phyloP scores from a whole-genome alignment of 129 eudicot genomes.

The Centella asiatica region DNA sequence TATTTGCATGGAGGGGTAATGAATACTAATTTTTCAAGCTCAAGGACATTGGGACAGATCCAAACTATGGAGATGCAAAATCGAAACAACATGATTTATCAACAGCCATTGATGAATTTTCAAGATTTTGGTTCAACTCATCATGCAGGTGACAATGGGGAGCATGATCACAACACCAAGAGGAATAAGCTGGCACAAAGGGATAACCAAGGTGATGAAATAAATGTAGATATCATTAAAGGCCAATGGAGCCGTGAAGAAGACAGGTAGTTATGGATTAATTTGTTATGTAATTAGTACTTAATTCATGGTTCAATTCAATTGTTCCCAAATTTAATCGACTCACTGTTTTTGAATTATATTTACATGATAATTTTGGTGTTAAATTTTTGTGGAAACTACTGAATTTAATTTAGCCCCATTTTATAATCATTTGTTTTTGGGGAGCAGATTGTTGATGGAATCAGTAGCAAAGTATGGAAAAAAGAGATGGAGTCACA shows the following conservation, averaged over 20 bases:
- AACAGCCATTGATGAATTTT: slow-evolving; percentile 1
- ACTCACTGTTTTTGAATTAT: not conserved
- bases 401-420: not conserved
- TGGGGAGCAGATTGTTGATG: slow-evolving; percentile 32
- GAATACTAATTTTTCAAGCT: not conserved
- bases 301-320: not conserved
- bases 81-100: not conserved
- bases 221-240: slow-evolving; percentile 22
- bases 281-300: not conserved
- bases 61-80: slow-evolving; percentile 18
- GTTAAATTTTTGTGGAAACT: not conserved
- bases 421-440: not conserved
- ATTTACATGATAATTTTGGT: not conserved
- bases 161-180: slow-evolving; percentile 4
- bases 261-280: slow-evolving; percentile 29
- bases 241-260: slow-evolving; percentile 58
- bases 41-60: not conserved
- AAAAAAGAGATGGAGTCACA: slow-evolving; percentile 46
- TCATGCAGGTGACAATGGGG: slow-evolving; percentile 4
- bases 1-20: too few species aligned
- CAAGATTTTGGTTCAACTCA: slow-evolving; percentile 19
- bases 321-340: too few species aligned
- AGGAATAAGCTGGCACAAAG: slow-evolving; percentile 1
- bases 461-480: slow-evolving; percentile 45
- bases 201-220: slow-evolving; percentile 10